A percentile compares a stretch with the other conserved stretches of the same genome.
phyloP scores from a whole-genome alignment of 2,329 filamentous ascomycete genomes.

The Colletotrichum liaoningense region DNA sequence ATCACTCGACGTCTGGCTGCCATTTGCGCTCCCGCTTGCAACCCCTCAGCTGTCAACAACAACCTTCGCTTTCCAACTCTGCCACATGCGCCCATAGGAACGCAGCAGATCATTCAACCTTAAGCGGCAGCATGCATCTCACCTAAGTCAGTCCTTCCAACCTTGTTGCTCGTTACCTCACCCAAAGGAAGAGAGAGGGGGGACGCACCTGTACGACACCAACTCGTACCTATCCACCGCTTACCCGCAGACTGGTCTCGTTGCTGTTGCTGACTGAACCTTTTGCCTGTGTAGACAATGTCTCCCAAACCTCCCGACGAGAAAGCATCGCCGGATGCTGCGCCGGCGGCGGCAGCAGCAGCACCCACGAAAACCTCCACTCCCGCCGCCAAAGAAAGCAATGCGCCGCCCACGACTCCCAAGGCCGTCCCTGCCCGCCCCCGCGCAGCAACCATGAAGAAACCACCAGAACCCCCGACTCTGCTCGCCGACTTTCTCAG shows the following conservation, averaged over 20 bases:
- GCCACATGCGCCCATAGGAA: not conserved
- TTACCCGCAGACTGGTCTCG: not conserved
- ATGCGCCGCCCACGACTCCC: slow-evolving; percentile 43
- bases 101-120: slow-evolving; percentile 6
- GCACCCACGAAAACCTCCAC: slow-evolving; percentile 13
- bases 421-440: slow-evolving; percentile 56
- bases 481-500: slow-evolving; percentile 68
- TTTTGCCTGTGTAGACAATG: slow-evolving; percentile 27
- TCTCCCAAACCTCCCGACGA: slow-evolving; percentile 35
- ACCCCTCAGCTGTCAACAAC: not conserved
- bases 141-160: slow-evolving; percentile 17
- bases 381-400: slow-evolving; percentile 12
- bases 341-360: not conserved
- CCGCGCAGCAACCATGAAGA: slow-evolving; percentile 52
- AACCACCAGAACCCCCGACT: slow-evolving; percentile 55
- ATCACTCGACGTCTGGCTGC: not conserved
- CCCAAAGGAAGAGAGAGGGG: slow-evolving; percentile 9
- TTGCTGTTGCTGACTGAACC: slow-evolving; percentile 13
- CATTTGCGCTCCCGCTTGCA: not conserved
- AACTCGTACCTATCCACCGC: not conserved
- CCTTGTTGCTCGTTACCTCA: not conserved
- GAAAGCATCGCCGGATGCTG: slow-evolving; percentile 22
- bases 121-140: slow-evolving; percentile 35
- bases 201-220: slow-evolving; percentile 17
- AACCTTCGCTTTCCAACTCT: not conserved